Evolutionary conservation across 1,284 basidiomycete species (phyloP), one percentile per base, ranked within the genome.

Genomic region (Boletus smithii): DNA sequence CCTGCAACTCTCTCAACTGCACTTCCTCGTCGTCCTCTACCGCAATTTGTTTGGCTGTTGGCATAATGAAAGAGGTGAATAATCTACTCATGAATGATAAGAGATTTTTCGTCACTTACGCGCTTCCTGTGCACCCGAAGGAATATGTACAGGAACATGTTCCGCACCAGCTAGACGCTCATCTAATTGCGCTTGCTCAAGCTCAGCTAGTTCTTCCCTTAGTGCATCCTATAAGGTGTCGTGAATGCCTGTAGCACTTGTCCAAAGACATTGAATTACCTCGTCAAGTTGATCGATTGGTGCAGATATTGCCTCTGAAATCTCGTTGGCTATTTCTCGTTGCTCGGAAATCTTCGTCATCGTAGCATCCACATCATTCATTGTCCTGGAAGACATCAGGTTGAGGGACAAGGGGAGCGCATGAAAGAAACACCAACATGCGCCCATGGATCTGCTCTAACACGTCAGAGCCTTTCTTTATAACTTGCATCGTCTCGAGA

Each of bases 401-500:
- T 5, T 9, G 36, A 32, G 29, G 3, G 11, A 34, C 16, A 16
- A 37, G 38, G 11, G 18, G n/a, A 16, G 32, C 3, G 4, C 13
- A 44, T 27, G 35, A 49, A 50, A 41, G 40, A 50, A 29, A 24
- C 27, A 82, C 91, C 65, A 55, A 95, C 92, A 98, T 79, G 62
- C 85, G 87, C 46, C 87, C 86, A 63, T 99, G 97, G 50, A 99
- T 98, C 39, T 81, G 79, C 72, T 90, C 90, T 67, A 99, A 79
- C 14, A 91, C 97, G 54, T 89, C 85, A 0, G 94, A 83, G 34
- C 92, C 97, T 70, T 91, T 90, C 85, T 94, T 95, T 93, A 99
- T 98, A 23, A 92, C 95, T 23, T 82, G 75, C 91, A 99, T 95
- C 24, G 94, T 98, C 78, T 98, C 95, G 63, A 92, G 88, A 70